Percentiles rank a stretch among this genome's conserved stretches.
Conservation (phyloP, 441 rosid genomes). For the Brassica balearica region DNA sequence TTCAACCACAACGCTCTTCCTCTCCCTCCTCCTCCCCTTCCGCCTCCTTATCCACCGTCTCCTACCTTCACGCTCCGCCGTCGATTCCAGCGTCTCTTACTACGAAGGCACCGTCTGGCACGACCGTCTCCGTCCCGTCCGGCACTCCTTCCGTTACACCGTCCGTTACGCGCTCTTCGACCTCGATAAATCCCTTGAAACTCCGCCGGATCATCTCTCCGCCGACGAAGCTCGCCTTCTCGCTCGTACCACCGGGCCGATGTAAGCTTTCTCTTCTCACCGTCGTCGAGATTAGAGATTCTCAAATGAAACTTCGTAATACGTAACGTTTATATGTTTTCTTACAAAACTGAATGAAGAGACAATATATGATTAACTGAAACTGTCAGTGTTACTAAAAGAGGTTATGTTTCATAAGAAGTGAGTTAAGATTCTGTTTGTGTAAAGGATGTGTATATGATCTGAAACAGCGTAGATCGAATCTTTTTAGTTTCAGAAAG, state of each 20-base stretch:
- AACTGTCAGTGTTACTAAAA: not conserved
- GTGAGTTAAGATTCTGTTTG: not conserved
- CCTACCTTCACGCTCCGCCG: constrained; percentile 34
- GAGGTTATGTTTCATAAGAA: not conserved
- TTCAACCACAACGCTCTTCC: constrained; percentile 50
- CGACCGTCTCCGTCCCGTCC: constrained; percentile 81
- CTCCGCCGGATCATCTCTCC: constrained; percentile 71
- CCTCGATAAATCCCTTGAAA: constrained; percentile 50
- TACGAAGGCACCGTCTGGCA: constrained; percentile 92
- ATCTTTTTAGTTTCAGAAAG: not conserved
- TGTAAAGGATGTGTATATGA: not conserved
- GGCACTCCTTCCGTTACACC: constrained; percentile 69
- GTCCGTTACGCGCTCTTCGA: constrained; percentile 85
- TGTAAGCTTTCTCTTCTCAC: constrained; percentile 45
- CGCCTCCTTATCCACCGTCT: constrained; percentile 50
- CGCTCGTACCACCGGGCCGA: constrained; percentile 66
- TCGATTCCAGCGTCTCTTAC: constrained; percentile 41
- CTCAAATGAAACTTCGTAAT: not conserved
- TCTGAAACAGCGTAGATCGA: not conserved
- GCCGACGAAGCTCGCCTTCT: constrained; percentile 66
- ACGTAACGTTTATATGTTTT: not conserved
- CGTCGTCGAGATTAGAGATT: not conserved
- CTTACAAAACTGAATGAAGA: not conserved
- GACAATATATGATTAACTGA: not conserved
- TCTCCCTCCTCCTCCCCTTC: constrained; percentile 63